Evolutionary conservation across 257 asterid genomes (phyloP).

Genomic region (Datura wrightii): DNA sequence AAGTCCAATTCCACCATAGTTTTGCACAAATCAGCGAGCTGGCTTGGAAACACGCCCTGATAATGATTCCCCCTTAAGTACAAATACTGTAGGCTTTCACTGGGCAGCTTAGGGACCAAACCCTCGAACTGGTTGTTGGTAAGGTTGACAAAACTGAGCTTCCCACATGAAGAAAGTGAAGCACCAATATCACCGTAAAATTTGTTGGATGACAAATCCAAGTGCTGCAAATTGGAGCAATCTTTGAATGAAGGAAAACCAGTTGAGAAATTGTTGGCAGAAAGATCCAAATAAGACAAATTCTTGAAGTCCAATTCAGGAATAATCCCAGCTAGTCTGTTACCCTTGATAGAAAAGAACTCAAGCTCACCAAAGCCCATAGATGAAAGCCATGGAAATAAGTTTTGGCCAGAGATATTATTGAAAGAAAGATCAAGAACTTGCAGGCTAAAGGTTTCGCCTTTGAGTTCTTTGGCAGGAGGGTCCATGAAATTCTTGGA

Average conservation of each 20-base stretch:
- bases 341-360: conserved; percentile 66
- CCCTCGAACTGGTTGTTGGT: conserved; percentile 74
- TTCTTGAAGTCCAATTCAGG: conserved; percentile 55
- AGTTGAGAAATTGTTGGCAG: conserved; percentile 69
- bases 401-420: conserved; percentile 62
- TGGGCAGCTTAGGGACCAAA: conserved; percentile 55
- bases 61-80: conserved; percentile 64
- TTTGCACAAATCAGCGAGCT: conserved; percentile 59
- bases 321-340: conserved; percentile 54
- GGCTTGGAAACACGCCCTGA: conserved; percentile 59
- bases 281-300: conserved; percentile 69
- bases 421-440: conserved; percentile 86
- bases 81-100: conserved; percentile 59
- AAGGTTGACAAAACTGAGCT: conserved; percentile 70
- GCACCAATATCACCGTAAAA: conserved; percentile 62
- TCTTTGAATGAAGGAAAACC: conserved; percentile 56
- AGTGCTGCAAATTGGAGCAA: conserved; percentile 64
- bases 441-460: conserved; percentile 28
- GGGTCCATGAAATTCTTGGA: conserved; percentile 70
- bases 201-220: conserved; percentile 81
- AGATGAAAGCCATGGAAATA: conserved; percentile 63
- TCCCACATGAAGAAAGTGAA: conserved; percentile 61
- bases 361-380: conserved; percentile 55
- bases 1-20: conserved; percentile 72
- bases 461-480: conserved; percentile 38